Base-by-base conservation (phyloP, 345 rosid species). In the Firmiana major region DNA sequence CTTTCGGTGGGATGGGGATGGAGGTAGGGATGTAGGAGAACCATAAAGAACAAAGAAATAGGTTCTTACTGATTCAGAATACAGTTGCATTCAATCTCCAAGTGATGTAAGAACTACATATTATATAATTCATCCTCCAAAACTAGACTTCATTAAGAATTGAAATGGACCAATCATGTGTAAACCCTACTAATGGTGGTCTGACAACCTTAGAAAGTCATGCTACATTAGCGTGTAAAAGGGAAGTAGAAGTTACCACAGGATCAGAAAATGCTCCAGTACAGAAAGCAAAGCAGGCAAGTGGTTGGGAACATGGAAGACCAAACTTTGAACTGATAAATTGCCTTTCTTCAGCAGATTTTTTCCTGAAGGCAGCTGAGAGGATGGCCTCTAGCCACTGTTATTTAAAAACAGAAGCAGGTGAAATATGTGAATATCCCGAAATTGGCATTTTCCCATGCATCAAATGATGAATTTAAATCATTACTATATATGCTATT, bases 381-480 rank as follows among this genome's bases (percentile, higher is more conserved):
- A 94, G 85, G 55, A 94, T 83, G 71, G 87, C 86, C 87, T 93
- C 97, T 36, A 94, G 90, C 98, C 97, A 93, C 97, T 94, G 88
- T n/a, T 63, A 75, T 70, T 57, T 77, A 49, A 9, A 57, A 6
- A 63, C 65, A 76, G 65, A 76, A 64, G 58, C 67, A 72, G 76
- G 74, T 12, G 48, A 58, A 38, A 64, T 10, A 42, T 73, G 57
- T 21, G 13, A 75, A 38, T n/a, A 31, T 55, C 40, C 43, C 60
- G 71, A 78, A 51, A 63, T 36, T 46, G 28, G 59, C 8, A 45
- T 77, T 43, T 80, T 36, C 64, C 73, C 54, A 22, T 58, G 21
- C 13, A 36, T 65, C 57, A 57, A 19, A n/a, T n/a, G n/a, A n/a
- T n/a, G n/a, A n/a, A n/a, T n/a, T n/a, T n/a, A n/a, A n/a, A n/a